These are phyloP conservation scores for Amanita rubescens DNA, from an alignment of 768 basidiomycete species.

Conservation along the genomic window DNA sequence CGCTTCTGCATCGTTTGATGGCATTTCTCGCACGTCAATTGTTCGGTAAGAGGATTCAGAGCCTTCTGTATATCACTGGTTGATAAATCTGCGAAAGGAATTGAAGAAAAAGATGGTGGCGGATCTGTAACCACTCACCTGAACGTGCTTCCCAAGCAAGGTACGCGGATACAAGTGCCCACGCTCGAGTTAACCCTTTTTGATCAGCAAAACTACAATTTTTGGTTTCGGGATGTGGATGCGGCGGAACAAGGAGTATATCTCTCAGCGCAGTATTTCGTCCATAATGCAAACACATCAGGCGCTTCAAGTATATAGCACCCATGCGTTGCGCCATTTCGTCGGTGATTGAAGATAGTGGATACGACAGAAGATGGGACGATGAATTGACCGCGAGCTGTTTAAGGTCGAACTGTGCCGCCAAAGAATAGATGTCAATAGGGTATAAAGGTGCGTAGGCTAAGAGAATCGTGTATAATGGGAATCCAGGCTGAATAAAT, in stretches of 20 bases:
- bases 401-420: slow-evolving; percentile 25
- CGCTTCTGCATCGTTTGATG: slow-evolving; percentile 17
- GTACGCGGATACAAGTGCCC: slow-evolving; percentile 29
- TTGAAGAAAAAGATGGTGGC: no score
- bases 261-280: slow-evolving; percentile 28
- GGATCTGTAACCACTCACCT: no score
- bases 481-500: slow-evolving; percentile 20
- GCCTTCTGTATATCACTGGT: slow-evolving; percentile 20
- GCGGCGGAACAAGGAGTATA: slow-evolving; percentile 22
- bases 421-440: slow-evolving; percentile 35
- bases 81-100: slow-evolving; percentile 18
- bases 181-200: slow-evolving; percentile 28
- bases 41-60: slow-evolving; percentile 20
- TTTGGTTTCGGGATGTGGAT: slow-evolving; percentile 20
- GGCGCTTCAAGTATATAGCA: slow-evolving; percentile 32
- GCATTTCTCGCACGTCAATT: slow-evolving; percentile 23
- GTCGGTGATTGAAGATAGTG: slow-evolving; percentile 29
- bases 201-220: slow-evolving; percentile 27
- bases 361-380: slow-evolving; percentile 28
- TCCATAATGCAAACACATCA: slow-evolving; percentile 30
- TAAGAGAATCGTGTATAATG: slow-evolving; percentile 26
- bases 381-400: slow-evolving; percentile 32
- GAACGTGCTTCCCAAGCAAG: slow-evolving; percentile 30
- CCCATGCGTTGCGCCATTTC: slow-evolving; percentile 31
- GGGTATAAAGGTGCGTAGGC: slow-evolving; percentile 27